Conservation (phyloP, 2,329 filamentous ascomycete species). For the Rhynchosporium graminicola region DNA sequence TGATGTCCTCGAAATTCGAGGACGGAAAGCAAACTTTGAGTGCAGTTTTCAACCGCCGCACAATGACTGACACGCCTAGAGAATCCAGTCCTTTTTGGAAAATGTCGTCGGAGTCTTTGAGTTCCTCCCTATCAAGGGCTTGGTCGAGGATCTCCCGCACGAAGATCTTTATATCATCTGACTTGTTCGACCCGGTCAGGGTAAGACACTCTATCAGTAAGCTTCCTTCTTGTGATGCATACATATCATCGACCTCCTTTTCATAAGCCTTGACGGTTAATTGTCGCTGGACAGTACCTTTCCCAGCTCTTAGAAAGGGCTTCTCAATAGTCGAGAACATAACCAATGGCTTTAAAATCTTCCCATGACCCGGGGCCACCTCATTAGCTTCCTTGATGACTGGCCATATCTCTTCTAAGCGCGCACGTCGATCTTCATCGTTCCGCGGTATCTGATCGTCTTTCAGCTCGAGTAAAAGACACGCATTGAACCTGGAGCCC, state of each 20-base stretch:
- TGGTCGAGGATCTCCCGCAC: slow-evolving; percentile 16
- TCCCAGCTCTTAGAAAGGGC: slow-evolving; percentile 42
- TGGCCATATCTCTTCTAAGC: slow-evolving; percentile 40
- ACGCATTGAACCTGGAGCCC: slow-evolving; percentile 15
- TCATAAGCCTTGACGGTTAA: slow-evolving; percentile 38
- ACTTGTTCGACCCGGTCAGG: background rate
- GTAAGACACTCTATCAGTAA: slow-evolving; percentile 16
- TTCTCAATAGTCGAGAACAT: slow-evolving; percentile 39
- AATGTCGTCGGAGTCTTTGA: slow-evolving; percentile 16
- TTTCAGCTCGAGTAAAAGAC: slow-evolving; percentile 22
- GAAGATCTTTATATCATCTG: slow-evolving; percentile 10
- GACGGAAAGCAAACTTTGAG: slow-evolving; percentile 1
- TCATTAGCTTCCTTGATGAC: slow-evolving; percentile 40
- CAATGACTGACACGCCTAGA: slow-evolving; percentile 19
- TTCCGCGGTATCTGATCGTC: background rate
- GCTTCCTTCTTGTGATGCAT: slow-evolving; percentile 26
- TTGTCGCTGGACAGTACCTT: slow-evolving; percentile 44
- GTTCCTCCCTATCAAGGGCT: slow-evolving; percentile 8
- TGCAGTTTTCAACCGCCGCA: slow-evolving; percentile 19
- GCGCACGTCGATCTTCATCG: slow-evolving; percentile 13
- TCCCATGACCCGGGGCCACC: slow-evolving; percentile 36
- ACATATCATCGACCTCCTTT: slow-evolving; percentile 41
- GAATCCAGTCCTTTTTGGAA: slow-evolving; percentile 26
- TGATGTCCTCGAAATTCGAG: slow-evolving; percentile 8
- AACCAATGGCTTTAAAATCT: slow-evolving; percentile 38